Evolutionary conservation across 768 basidiomycete genomes (phyloP).

Genomic region (Boletus bicolor): DNA sequence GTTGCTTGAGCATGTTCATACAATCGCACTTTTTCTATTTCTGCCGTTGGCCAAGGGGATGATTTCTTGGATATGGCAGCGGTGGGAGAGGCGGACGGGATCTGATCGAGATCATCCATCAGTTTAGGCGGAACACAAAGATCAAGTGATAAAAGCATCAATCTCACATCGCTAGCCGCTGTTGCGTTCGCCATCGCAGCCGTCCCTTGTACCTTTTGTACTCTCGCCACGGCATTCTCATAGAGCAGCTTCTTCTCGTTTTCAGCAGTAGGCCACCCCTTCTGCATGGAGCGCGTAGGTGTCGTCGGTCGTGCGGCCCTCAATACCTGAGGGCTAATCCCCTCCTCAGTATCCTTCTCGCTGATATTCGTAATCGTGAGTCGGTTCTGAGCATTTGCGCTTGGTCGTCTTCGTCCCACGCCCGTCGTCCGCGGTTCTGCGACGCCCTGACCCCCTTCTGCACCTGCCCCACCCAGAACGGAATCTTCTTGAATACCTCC

Average conservation of each 20-base stretch:
- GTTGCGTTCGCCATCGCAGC: conserved; percentile 26
- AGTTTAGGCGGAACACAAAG: not conserved
- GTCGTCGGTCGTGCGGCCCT: conserved; percentile 19
- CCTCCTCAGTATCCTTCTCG: conserved; percentile 39
- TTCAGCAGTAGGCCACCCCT: conserved; percentile 36
- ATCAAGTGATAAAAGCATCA: not conserved
- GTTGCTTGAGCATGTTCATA: conserved; percentile 65
- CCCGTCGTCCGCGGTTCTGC: conserved; percentile 6
- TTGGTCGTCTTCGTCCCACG: conserved; percentile 32
- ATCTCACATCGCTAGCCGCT: conserved; percentile 26
- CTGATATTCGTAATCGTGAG: conserved; percentile 43
- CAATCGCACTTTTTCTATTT: conserved; percentile 73
- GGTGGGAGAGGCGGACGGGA: conserved; percentile 1
- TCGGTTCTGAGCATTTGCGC: conserved; percentile 32
- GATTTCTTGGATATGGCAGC: conserved; percentile 15
- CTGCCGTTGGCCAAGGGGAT: conserved; percentile 59
- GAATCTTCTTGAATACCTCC: conserved; percentile 26
- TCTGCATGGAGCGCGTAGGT: conserved; percentile 25
- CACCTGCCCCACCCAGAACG: not conserved
- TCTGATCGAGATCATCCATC: conserved; percentile 8
- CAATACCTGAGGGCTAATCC: conserved; percentile 18
- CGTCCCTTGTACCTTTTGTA: conserved; percentile 38
- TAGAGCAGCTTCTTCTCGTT: conserved; percentile 43
- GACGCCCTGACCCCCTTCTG: conserved; percentile 1
- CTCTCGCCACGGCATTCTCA: conserved; percentile 38